Evolutionary conservation across 805 yeast genomes (phyloP), one percentile per base, ranked within the genome.

Genomic region (Candida incommunis): DNA sequence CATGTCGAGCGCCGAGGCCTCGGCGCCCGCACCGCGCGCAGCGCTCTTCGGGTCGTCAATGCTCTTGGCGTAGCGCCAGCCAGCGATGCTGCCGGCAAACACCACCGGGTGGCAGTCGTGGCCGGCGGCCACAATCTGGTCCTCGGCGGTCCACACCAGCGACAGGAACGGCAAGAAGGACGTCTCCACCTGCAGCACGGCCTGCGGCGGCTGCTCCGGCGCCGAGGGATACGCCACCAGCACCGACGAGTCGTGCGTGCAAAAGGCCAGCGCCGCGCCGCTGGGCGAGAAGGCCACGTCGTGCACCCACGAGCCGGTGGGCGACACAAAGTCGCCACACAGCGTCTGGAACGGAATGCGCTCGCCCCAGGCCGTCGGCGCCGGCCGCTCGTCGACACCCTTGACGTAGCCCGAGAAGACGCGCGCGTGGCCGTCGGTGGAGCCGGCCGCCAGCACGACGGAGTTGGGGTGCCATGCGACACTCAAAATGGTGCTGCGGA

Each of bases 381-480:
- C 76, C 1, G 95, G 95, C 56, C 83, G 83, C 35, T 73, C 66
- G 58, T 92, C 99, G 51, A 90, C 72, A 3, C 92, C 86, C 67
- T 92, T 92, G 60, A 92, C 71, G 62, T 71, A 92, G 5, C 94
- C 85, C 15, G 94, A 81, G 54, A 88, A 86, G 26, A 90, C 95
- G 48, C 95, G 71, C 41, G 82, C 84, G 57, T 82, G 94, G 23
- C 95, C 95, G 60, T 90, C 96, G 4, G 96, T 83, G 21, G 95
- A 85, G 22, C 97, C 97, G 41, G 82, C 72, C 2, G 94, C 92
- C 50, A 92, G 69, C 48, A 92, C 69, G 22, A 92, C 94, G 55
- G 79, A 80, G 65, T 92, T 92, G 46, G 86, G 88, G 62, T 92
- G 96, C 98, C 98, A 88, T 51, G 80, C 80, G 46, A 90, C 70